These are phyloP conservation scores for Hypoxylon fragiforme DNA, from an alignment of 495 filamentous ascomycete genomes.

Conservation along the genomic window DNA sequence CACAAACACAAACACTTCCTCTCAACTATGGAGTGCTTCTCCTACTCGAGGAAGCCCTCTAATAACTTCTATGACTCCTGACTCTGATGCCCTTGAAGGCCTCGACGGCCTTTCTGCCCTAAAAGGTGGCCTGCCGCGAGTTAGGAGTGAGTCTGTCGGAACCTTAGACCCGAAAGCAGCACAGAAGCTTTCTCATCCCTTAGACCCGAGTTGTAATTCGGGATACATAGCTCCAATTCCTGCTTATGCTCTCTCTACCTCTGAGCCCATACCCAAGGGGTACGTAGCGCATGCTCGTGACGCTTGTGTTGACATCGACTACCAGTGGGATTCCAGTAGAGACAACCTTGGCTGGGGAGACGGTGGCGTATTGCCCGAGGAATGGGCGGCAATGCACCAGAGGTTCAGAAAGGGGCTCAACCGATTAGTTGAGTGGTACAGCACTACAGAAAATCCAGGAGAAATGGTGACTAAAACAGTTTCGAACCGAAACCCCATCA, in stretches of 20 bases:
- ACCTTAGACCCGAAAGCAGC: constrained; percentile 10
- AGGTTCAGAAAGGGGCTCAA: constrained; percentile 78
- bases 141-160: constrained; percentile 24
- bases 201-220: constrained; percentile 6
- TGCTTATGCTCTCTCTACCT: constrained; percentile 77
- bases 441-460: constrained; percentile 53
- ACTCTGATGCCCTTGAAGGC: constrained; percentile 11
- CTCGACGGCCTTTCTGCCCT: constrained; percentile 34
- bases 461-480: constrained; percentile 45
- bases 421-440: constrained; percentile 81
- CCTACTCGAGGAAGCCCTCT: constrained; percentile 20
- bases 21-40: constrained; percentile 46
- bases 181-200: constrained; percentile 6
- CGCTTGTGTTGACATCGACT: constrained; percentile 82
- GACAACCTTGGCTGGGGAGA: constrained; percentile 76
- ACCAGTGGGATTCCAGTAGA: constrained; percentile 92
- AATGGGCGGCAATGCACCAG: constrained; percentile 94
- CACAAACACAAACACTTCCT: constrained; percentile 15
- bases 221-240: constrained; percentile 77
- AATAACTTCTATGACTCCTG: constrained; percentile 13
- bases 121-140: constrained; percentile 33
- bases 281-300: constrained; percentile 93
- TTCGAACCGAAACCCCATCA: constrained; percentile 18
- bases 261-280: constrained; percentile 79
- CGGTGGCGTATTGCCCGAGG: constrained; percentile 86